Evolutionary conservation across 495 filamentous ascomycete genomes (phyloP).

Genomic region (Podospora tetraspora): DNA sequence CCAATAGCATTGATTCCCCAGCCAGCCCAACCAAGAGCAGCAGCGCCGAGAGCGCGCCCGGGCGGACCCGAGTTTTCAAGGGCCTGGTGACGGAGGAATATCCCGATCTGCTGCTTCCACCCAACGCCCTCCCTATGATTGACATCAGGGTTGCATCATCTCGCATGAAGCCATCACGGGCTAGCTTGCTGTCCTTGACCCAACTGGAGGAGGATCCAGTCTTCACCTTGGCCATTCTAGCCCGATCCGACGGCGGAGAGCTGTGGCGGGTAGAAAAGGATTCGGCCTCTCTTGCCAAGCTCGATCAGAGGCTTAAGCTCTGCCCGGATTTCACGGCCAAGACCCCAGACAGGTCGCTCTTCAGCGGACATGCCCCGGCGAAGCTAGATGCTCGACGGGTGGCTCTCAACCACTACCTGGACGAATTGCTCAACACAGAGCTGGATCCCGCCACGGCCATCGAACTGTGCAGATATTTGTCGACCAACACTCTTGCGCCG

Average conservation of each 20-base stretch:
- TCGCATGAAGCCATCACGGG: constrained; percentile 77
- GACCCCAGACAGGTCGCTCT: constrained; percentile 79
- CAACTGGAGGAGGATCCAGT: constrained; percentile 85
- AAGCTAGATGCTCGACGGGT: constrained; percentile 83
- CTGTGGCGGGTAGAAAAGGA: constrained; percentile 94
- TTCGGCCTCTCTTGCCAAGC: constrained; percentile 67
- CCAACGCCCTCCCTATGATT: constrained; percentile 83
- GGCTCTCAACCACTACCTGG: constrained; percentile 79
- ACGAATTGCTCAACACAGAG: constrained; percentile 71
- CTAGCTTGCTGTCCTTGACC: constrained; percentile 67
- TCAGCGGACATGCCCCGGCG: constrained; percentile 88
- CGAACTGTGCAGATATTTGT: constrained; percentile 81
- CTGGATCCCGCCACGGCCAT: constrained; percentile 77
- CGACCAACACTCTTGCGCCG: constrained; percentile 76
- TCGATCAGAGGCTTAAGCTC: constrained; percentile 75
- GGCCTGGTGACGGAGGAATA: constrained; percentile 78
- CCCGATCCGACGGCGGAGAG: constrained; percentile 69
- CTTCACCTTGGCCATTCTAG: constrained; percentile 81
- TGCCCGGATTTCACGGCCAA: constrained; percentile 58
- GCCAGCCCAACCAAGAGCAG: constrained; percentile 30
- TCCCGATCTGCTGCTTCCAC: constrained; percentile 76
- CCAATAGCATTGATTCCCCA: constrained; percentile 22
- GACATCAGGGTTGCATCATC: constrained; percentile 85
- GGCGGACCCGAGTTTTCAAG: constrained; percentile 42
- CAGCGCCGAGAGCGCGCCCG: constrained; percentile 27